Evolutionary conservation across 139 green algal genomes (phyloP).

Genomic region (Diplosphaera chodatii): DNA sequence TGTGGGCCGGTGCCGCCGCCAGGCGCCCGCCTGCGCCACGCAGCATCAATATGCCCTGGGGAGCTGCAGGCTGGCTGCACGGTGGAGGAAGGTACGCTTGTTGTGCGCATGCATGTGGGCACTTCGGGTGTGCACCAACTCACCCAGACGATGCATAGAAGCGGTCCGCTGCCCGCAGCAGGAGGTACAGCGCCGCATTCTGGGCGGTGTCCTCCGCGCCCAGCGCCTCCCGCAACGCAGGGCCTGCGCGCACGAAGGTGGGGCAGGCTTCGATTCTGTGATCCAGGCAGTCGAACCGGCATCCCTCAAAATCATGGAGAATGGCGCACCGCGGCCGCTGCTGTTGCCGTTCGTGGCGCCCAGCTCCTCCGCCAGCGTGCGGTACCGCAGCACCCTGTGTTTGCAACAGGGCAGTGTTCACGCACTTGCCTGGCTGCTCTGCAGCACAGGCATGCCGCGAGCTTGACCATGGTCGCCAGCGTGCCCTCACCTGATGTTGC

Average conservation of each 20-base stretch:
- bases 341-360: not conserved
- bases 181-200: conserved; percentile 66
- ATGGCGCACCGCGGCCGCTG: not conserved
- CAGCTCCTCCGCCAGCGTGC: conserved; percentile 52
- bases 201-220: conserved; percentile 35
- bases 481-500: conserved; percentile 48
- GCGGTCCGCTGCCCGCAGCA: conserved; percentile 70
- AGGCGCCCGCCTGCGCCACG: not conserved
- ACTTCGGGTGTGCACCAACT: too few relatives aligned
- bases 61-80: too few relatives aligned
- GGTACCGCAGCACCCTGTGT: conserved; percentile 54
- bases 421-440: too few relatives aligned
- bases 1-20: not conserved
- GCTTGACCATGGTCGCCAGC: not conserved
- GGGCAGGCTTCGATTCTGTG: too few relatives aligned
- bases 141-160: conserved; percentile 37
- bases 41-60: too few relatives aligned
- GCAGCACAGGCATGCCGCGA: not conserved
- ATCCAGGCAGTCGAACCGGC: too few relatives aligned
- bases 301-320: too few relatives aligned
- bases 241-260: too few relatives aligned
- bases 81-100: too few relatives aligned
- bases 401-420: not conserved
- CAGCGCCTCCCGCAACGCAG: conserved; percentile 30
- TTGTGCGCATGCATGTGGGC: too few relatives aligned